These are phyloP conservation scores for Rhizophagus sp. DNA, from an alignment of 192 early-diverging fungal genomes.

Conservation along the genomic window DNA sequence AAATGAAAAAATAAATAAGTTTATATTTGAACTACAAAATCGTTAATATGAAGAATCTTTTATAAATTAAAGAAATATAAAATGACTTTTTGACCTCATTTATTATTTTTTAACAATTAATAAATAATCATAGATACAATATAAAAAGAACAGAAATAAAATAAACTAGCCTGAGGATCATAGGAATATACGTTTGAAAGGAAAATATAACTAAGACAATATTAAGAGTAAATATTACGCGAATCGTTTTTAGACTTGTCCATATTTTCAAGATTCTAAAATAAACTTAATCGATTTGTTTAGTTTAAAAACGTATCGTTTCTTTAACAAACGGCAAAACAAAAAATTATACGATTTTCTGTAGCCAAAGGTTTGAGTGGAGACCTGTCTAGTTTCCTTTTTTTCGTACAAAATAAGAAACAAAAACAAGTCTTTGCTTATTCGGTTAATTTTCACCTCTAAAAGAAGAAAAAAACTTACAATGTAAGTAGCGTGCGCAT, in stretches of 20 bases:
- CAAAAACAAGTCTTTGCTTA: neutral
- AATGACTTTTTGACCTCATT: neutral
- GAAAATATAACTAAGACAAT: neutral
- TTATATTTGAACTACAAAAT: neutral
- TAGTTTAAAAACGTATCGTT: conserved; percentile 10
- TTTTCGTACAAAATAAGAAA: neutral
- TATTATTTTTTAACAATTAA: neutral
- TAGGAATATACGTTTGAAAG: neutral
- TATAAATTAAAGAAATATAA: neutral
- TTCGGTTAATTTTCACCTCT: conserved; percentile 2
- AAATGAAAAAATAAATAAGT: neutral
- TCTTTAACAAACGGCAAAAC: neutral
- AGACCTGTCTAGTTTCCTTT: neutral
- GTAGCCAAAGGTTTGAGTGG: conserved; percentile 1
- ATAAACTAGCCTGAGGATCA: neutral
- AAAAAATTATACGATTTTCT: conserved; percentile 9
- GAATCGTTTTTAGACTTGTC: neutral
- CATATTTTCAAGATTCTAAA: neutral
- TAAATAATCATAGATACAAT: neutral
- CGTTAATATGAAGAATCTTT: neutral
- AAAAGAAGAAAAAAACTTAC: conserved; percentile 24
- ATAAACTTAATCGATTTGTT: conserved; percentile 10
- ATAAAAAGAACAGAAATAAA: neutral
- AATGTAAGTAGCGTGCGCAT: conserved; percentile 31
- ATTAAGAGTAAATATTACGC: neutral